These are phyloP conservation scores for Cyberlindnera nakhonratchasimensis DNA, from an alignment of 805 yeast genomes.

Conservation along the genomic window DNA sequence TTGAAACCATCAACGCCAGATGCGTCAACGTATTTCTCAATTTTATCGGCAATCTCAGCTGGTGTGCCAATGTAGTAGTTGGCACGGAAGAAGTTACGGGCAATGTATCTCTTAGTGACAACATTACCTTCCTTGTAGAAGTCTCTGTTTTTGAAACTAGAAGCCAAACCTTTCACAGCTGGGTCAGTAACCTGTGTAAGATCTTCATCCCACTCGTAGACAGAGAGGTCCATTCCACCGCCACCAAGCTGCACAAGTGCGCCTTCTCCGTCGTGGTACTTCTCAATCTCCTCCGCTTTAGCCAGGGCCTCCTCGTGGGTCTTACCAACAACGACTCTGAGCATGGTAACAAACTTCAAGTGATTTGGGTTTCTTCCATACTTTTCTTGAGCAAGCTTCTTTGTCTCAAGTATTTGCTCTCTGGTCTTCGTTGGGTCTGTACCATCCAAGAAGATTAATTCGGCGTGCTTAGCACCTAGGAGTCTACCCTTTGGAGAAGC, in stretches of 20 bases:
- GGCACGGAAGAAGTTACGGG: conserved; percentile 22
- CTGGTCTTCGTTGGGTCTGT: conserved; percentile 33
- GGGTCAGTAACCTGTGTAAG: conserved; percentile 33
- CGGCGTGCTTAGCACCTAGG: conserved; percentile 45
- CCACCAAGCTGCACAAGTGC: conserved; percentile 44
- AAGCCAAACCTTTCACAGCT: conserved; percentile 32
- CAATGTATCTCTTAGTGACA: conserved; percentile 31
- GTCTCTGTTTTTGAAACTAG: conserved; percentile 25
- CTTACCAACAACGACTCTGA: conserved; percentile 36
- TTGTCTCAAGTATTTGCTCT: conserved; percentile 32
- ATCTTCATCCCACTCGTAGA: conserved; percentile 44
- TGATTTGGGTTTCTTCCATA: conserved; percentile 38
- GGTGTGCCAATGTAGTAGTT: conserved; percentile 34
- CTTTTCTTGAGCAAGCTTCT: conserved; percentile 33
- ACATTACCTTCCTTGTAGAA: conserved; percentile 19
- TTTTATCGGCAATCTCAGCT: conserved; percentile 38
- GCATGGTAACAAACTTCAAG: conserved; percentile 37
- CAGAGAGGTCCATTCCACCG: conserved; percentile 40
- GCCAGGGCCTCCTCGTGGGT: conserved; percentile 41
- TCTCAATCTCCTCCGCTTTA: conserved; percentile 33
- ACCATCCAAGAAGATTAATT: conserved; percentile 37
- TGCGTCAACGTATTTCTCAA: conserved; percentile 39
- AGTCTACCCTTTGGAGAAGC: conserved; percentile 40
- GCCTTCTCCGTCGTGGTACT: conserved; percentile 39
- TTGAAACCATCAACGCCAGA: conserved; percentile 43